Conservation (phyloP, 2,329 filamentous ascomycete genomes). For the Stachybotrys chartarum region DNA sequence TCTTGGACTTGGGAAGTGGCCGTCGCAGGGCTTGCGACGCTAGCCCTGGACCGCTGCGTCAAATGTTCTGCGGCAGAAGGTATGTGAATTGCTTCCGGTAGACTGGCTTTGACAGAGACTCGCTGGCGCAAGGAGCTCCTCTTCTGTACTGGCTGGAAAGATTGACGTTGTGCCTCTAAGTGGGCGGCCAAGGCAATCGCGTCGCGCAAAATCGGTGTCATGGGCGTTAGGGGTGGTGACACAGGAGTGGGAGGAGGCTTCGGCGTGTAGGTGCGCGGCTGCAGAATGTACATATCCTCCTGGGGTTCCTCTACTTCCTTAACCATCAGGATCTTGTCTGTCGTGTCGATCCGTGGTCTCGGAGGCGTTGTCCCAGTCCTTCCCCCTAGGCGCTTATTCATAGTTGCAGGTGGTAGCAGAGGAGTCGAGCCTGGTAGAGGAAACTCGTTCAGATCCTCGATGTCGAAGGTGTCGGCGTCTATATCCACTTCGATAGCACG, state of each 20-base stretch:
- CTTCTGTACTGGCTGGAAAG: conserved; percentile 17
- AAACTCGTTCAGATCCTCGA: conserved; percentile 17
- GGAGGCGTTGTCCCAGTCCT: neutral
- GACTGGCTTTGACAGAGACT: conserved; percentile 44
- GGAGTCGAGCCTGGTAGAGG: conserved; percentile 16
- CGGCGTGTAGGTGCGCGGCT: conserved; percentile 52
- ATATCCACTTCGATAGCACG: conserved; percentile 1
- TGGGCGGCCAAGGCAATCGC: neutral
- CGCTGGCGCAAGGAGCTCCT: conserved; percentile 45
- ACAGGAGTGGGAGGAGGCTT: conserved; percentile 39
- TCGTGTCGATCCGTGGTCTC: neutral
- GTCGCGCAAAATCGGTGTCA: conserved; percentile 6
- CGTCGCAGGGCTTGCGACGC: conserved; percentile 23
- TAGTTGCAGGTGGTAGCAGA: conserved; percentile 11
- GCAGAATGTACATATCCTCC: conserved; percentile 42
- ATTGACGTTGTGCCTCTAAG: neutral
- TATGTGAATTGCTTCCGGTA: conserved; percentile 47
- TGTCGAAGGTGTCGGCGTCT: conserved; percentile 8
- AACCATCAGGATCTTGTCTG: neutral
- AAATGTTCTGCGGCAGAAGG: conserved; percentile 15
- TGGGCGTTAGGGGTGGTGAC: conserved; percentile 42
- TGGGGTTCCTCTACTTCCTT: conserved; percentile 10
- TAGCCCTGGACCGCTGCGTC: conserved; percentile 20
- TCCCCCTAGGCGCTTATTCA: neutral
- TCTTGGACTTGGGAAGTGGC: conserved; percentile 26